These are phyloP conservation scores for Sporothrix pallida DNA, from an alignment of 2,329 filamentous ascomycete genomes.

Conservation along the genomic window DNA sequence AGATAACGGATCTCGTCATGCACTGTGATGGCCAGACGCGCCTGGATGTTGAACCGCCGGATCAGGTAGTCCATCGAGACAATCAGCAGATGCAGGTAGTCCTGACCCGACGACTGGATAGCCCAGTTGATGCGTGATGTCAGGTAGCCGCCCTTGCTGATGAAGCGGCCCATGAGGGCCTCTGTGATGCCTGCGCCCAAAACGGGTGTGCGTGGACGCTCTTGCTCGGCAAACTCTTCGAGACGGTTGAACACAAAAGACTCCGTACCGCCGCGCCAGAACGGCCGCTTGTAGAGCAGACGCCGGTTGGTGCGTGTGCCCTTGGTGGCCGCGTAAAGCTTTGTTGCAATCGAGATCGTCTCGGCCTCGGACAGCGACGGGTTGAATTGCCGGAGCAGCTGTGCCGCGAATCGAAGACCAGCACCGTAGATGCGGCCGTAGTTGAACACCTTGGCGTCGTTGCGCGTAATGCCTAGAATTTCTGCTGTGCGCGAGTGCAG, in stretches of 20 bases:
- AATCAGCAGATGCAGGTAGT: slow-evolving; percentile 94
- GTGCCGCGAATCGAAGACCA: slow-evolving; percentile 89
- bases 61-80: slow-evolving; percentile 93
- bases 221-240: slow-evolving; percentile 96
- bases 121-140: slow-evolving; percentile 99
- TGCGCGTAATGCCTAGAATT: slow-evolving; percentile 91
- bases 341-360: slow-evolving; percentile 75
- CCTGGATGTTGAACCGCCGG: slow-evolving; percentile 81
- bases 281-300: slow-evolving; percentile 71
- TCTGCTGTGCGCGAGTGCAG: slow-evolving; percentile 90
- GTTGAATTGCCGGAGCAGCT: slow-evolving; percentile 91
- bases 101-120: slow-evolving; percentile 95
- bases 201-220: slow-evolving; percentile 86
- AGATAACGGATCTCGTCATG: slow-evolving; percentile 98
- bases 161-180: slow-evolving; percentile 84
- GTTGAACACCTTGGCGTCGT: slow-evolving; percentile 97
- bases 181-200: slow-evolving; percentile 95
- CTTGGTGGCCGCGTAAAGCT: slow-evolving; percentile 87
- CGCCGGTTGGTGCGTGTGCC: slow-evolving; percentile 83
- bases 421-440: slow-evolving; percentile 99
- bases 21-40: slow-evolving; percentile 88
- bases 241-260: slow-evolving; percentile 98
- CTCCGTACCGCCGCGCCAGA: slow-evolving; percentile 96
- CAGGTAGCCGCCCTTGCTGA: slow-evolving; percentile 89
- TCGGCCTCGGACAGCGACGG: slow-evolving; percentile 79